Evolutionary conservation across 139 green algal genomes (phyloP), one percentile per base, ranked within the genome.

Genomic region (Coelastrella sp.): DNA sequence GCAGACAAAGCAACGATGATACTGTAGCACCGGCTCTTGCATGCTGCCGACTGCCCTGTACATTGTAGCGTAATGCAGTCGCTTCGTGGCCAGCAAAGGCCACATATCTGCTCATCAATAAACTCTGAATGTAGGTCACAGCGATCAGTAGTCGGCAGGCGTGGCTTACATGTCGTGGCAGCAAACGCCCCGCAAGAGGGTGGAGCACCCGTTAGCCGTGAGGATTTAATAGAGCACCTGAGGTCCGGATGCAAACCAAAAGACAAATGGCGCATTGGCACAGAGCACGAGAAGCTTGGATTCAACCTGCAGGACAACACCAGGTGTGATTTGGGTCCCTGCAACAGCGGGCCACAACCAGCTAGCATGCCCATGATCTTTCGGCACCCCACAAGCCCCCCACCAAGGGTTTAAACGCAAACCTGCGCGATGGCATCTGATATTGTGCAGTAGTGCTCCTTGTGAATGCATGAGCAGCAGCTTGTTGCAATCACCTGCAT

Each of bases 211-310:
- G 81, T 86, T n/a, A 66, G 8, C 35, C 48, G 81, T 50, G 88
- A 96, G 32, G 95, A 98, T 25, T 81, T 99, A 1, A 89, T 98
- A 3, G 53, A 88, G 0, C 96, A 96, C 78, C 62, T 99, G 0
- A 84, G 60, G 0, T 92, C 88, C 2, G 97, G 97, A 4, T 98
- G 94, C 87, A 98, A 95, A 78, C 92, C 97, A 3, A 88, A 85
- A 4, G 79, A 90, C 30, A 53, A 94, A 62, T 74, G 64, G 64
- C 98, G 97, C 67, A 98, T 99, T 81, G 97, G 97, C 35, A 99
- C 97, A 9, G 97, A 99, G 91, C 97, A 99, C 85, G 97, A 99
- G 87, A 99, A 99, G 92, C 90, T 99, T 32, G 96, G 93, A 1
- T 99, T 98, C 88, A 90, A 96, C 76, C 53, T 94, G 17, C 43